Evolutionary conservation across 257 asterid species (phyloP).

Genomic region (Jacaranda copaia): DNA sequence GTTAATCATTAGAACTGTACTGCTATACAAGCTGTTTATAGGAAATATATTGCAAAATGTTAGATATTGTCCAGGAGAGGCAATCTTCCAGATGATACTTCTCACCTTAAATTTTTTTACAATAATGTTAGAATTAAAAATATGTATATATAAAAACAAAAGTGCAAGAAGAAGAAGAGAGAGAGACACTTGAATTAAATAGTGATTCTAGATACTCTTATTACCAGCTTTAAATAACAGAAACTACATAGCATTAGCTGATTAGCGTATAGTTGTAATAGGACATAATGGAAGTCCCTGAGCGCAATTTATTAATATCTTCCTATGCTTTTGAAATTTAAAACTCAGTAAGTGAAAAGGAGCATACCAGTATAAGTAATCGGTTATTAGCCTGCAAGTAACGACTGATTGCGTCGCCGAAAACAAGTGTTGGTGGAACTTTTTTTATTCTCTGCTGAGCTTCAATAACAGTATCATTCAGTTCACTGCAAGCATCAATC

Average conservation of each 20-base stretch:
- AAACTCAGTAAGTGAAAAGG: slow-evolving; percentile 11
- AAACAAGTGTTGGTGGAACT: slow-evolving; percentile 65
- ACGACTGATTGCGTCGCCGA: slow-evolving; percentile 56
- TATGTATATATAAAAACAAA: no score
- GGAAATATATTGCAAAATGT: not conserved
- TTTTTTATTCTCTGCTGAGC: slow-evolving; percentile 76
- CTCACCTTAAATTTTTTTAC: not conserved
- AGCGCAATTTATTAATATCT: not conserved
- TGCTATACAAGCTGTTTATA: not conserved
- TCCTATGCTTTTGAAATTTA: slow-evolving; percentile 5
- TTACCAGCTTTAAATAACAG: slow-evolving; percentile 3
- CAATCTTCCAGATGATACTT: not conserved
- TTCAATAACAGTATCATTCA: slow-evolving; percentile 80
- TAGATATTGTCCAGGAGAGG: no score
- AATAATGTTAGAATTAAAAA: not conserved
- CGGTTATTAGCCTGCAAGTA: slow-evolving; percentile 71
- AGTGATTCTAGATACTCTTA: not conserved
- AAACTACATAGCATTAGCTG: not conserved
- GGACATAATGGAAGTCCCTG: not conserved
- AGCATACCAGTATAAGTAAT: slow-evolving; percentile 74
- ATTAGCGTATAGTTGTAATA: not conserved
- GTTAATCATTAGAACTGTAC: no score
- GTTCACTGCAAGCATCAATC: slow-evolving; percentile 60
- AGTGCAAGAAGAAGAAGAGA: not conserved
- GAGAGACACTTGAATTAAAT: not conserved